phyloP scores from a whole-genome alignment of 1,139 yeast genomes.

The Sugiyamaella grinbergsii region DNA sequence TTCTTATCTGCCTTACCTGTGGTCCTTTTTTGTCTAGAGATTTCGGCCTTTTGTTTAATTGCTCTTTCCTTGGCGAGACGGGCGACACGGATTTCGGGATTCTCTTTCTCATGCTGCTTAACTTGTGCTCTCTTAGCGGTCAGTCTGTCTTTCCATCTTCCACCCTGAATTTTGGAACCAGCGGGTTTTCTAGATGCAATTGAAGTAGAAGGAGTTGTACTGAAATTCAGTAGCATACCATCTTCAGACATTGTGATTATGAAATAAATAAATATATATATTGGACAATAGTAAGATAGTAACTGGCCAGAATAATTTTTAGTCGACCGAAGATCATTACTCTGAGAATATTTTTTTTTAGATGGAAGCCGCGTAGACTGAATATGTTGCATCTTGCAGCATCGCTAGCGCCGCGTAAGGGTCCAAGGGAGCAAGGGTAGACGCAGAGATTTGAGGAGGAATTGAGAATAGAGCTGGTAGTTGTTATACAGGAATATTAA shows the following conservation, averaged over 20 bases:
- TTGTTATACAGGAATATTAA: too few species aligned
- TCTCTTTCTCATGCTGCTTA: conserved; percentile 18
- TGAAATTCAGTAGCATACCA: conserved; percentile 68
- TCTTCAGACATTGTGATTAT: conserved; percentile 45
- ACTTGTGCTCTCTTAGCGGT: conserved; percentile 44
- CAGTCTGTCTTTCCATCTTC: conserved; percentile 79
- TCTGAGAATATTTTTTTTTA: background rate
- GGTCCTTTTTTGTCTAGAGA: conserved; percentile 1
- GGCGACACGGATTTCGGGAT: conserved; percentile 18
- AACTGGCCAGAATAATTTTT: background rate
- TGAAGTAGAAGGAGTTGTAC: conserved; percentile 43
- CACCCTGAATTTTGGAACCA: conserved; percentile 53
- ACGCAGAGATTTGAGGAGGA: too few species aligned
- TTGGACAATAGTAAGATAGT: background rate
- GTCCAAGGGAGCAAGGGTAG: background rate
- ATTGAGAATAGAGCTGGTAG: too few species aligned
- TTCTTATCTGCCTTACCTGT: background rate
- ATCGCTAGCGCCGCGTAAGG: background rate
- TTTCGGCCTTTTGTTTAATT: conserved; percentile 10
- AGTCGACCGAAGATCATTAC: conserved; percentile 1
- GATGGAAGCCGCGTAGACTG: conserved; percentile 5
- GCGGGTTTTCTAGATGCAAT: conserved; percentile 18
- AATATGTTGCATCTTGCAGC: background rate
- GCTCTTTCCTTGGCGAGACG: conserved; percentile 11
- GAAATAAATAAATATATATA: background rate